phyloP scores from a whole-genome alignment of 1,284 basidiomycete genomes.

The Leccinum pallidistipes region DNA sequence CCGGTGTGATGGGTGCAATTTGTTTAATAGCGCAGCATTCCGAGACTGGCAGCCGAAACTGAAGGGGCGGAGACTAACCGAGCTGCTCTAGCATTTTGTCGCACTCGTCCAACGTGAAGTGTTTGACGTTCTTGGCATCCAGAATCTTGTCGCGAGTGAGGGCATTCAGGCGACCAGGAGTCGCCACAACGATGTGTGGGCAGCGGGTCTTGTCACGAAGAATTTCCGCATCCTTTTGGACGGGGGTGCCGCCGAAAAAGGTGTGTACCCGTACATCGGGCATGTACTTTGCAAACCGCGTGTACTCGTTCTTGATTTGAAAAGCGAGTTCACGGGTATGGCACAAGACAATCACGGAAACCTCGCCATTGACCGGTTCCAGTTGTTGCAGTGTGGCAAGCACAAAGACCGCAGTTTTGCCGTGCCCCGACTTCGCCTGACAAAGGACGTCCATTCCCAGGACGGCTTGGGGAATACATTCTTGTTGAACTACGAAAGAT shows the following conservation, averaged over 20 bases:
- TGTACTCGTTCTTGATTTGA: slow-evolving; percentile 99
- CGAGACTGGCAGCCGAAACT: slow-evolving; percentile 51
- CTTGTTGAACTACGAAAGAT: slow-evolving; percentile 85
- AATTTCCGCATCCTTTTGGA: slow-evolving; percentile 91
- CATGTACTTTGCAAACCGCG: slow-evolving; percentile 99
- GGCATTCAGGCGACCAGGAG: slow-evolving; percentile 93
- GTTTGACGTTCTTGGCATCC: slow-evolving; percentile 93
- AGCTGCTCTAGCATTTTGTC: slow-evolving; percentile 99
- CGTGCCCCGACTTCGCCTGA: slow-evolving; percentile 99
- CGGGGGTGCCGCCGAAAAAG: slow-evolving; percentile 97
- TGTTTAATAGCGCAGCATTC: slow-evolving; percentile 44
- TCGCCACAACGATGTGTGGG: slow-evolving; percentile 98
- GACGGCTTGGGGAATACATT: slow-evolving; percentile 99
- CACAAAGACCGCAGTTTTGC: slow-evolving; percentile 99
- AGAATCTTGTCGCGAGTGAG: slow-evolving; percentile 91
- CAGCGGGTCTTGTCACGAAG: slow-evolving; percentile 97
- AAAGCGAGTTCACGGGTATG: slow-evolving; percentile 99
- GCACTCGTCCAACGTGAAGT: slow-evolving; percentile 99
- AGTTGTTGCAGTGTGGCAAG: slow-evolving; percentile 97
- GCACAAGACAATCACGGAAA: slow-evolving; percentile 96
- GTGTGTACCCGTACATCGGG: slow-evolving; percentile 97
- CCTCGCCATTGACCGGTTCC: slow-evolving; percentile 97
- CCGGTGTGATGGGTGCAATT: slow-evolving; percentile 41
- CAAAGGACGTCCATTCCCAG: slow-evolving; percentile 99
- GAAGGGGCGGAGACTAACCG: slow-evolving; percentile 83